phyloP scores from a whole-genome alignment of 352 stramenopile genomes.

The Pythium sp. region DNA sequence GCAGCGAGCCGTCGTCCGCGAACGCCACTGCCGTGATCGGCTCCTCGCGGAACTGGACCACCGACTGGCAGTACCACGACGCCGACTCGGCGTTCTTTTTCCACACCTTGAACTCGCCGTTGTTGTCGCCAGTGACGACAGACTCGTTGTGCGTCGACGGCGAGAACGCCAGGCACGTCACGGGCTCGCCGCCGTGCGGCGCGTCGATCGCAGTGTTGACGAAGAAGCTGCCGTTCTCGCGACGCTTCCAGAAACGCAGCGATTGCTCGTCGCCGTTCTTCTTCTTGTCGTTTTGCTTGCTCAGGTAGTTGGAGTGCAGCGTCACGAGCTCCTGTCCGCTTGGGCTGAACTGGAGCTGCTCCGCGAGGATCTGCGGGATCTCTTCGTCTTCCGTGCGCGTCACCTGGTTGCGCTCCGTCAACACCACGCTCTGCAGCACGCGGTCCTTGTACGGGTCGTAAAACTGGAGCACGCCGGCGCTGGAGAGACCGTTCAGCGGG shows the following conservation, averaged over 20 bases:
- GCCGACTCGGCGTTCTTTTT: constrained; percentile 32
- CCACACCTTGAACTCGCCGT: constrained; percentile 85
- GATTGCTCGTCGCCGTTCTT: constrained; percentile 47
- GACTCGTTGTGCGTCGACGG: constrained; percentile 34
- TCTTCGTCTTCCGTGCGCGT: constrained; percentile 71
- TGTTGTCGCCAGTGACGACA: constrained; percentile 62
- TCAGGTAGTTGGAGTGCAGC: constrained; percentile 38
- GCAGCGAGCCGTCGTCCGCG: constrained; percentile 70
- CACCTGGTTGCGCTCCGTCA: constrained; percentile 84
- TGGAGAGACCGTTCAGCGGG: constrained; percentile 60
- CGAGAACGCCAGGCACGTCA: constrained; percentile 61
- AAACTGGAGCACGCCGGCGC: constrained; percentile 70
- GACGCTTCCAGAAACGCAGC: constrained; percentile 76
- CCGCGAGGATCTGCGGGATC: constrained; percentile 47
- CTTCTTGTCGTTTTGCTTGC: constrained; percentile 14
- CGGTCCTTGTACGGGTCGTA: constrained; percentile 82
- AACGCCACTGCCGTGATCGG: constrained; percentile 72
- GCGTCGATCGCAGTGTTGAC: constrained; percentile 81
- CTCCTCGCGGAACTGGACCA: constrained; percentile 71
- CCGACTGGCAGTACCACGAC: constrained; percentile 78
- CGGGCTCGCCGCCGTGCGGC: constrained; percentile 51
- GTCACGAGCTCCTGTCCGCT: constrained; percentile 55
- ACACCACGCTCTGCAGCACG: constrained; percentile 59
- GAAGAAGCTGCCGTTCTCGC: constrained; percentile 71
- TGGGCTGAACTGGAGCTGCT: constrained; percentile 53